phyloP scores from a whole-genome alignment of 1,284 basidiomycete genomes.

The Boletus chippewaensis region DNA sequence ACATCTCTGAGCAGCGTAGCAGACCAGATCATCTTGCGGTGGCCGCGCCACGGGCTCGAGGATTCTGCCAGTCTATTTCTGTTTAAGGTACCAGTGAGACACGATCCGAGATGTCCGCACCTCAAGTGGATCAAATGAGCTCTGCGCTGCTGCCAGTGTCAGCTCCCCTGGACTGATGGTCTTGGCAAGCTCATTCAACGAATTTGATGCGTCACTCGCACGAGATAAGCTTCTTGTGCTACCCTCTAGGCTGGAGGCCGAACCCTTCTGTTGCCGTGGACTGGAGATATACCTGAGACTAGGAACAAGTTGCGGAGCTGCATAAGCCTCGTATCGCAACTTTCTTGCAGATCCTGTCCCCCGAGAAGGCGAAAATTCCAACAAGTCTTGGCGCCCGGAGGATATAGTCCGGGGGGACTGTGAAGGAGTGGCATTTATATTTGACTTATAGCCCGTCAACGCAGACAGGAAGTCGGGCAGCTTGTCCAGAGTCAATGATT shows the following conservation, averaged over 20 bases:
- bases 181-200: slow-evolving; percentile 33
- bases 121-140: slow-evolving; percentile 17
- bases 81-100: neutral
- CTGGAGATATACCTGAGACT: slow-evolving; percentile 37
- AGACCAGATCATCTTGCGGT: slow-evolving; percentile 21
- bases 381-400: slow-evolving; percentile 12
- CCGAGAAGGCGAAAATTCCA: slow-evolving; percentile 31
- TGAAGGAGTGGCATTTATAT: slow-evolving; percentile 7
- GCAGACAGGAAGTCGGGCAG: slow-evolving; percentile 62
- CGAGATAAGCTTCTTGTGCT: slow-evolving; percentile 23
- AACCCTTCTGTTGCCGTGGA: slow-evolving; percentile 20
- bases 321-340: slow-evolving; percentile 67
- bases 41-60: neutral
- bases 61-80: slow-evolving; percentile 13
- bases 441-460: slow-evolving; percentile 35
- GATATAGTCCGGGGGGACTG: slow-evolving; percentile 15
- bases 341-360: slow-evolving; percentile 36
- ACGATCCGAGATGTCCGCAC: slow-evolving; percentile 13
- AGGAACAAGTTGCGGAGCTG: slow-evolving; percentile 45
- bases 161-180: slow-evolving; percentile 54
- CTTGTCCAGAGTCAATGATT: slow-evolving; percentile 33
- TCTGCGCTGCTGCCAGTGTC: slow-evolving; percentile 39
- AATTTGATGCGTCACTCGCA: slow-evolving; percentile 24
- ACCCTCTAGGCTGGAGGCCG: slow-evolving; percentile 23
- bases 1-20: slow-evolving; percentile 5